A percentile compares a stretch with the other conserved stretches of the same genome.
Conservation (phyloP, 108 stramenopile genomes). For the Schizochytrium sp. region DNA sequence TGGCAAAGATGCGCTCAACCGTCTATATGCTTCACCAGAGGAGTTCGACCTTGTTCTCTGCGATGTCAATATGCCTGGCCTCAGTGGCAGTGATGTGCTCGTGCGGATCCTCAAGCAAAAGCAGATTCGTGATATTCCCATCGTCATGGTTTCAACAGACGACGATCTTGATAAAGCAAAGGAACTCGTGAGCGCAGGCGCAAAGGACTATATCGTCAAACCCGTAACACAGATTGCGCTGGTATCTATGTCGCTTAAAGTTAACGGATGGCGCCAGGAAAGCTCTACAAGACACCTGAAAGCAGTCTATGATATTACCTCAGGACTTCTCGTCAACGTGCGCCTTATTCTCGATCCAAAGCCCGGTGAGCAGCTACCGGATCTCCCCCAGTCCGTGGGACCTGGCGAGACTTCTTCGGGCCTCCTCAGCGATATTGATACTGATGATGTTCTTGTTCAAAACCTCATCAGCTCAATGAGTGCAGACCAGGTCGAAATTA, state of each 20-base stretch:
- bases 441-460: neutral
- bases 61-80: slow-evolving; percentile 57
- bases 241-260: slow-evolving; percentile 31
- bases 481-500: neutral
- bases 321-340: slow-evolving; percentile 36
- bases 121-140: slow-evolving; percentile 25
- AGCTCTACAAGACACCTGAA: neutral
- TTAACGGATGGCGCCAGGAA: slow-evolving; percentile 48
- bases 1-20: slow-evolving; percentile 29
- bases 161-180: slow-evolving; percentile 53
- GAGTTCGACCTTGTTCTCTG: slow-evolving; percentile 53
- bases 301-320: slow-evolving; percentile 52
- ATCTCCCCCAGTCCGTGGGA: neutral
- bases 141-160: slow-evolving; percentile 48
- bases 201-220: slow-evolving; percentile 59
- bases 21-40: slow-evolving; percentile 5
- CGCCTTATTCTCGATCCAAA: neutral
- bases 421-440: neutral
- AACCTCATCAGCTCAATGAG: slow-evolving; percentile 17
- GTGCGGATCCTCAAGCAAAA: neutral
- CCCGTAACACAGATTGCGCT: slow-evolving; percentile 44
- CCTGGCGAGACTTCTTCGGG: neutral
- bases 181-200: slow-evolving; percentile 53
- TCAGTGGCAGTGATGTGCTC: slow-evolving; percentile 46
- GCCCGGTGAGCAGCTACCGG: neutral